Base-by-base conservation (phyloP, 2,329 filamentous ascomycete species). In the Apiospora aurea region DNA sequence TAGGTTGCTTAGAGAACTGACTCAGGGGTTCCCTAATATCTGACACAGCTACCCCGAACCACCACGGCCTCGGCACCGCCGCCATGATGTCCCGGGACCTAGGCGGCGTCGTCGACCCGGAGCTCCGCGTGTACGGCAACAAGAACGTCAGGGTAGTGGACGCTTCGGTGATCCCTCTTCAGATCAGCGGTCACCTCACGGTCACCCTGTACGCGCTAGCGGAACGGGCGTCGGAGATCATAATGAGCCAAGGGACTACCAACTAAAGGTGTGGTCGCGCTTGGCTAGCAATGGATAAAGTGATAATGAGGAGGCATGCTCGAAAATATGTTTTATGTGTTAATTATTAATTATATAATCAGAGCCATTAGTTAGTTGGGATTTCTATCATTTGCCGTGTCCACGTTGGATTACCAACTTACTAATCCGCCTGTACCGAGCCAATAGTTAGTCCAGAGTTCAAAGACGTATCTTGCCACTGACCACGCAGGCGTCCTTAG, bases 121-220 rank as follows among this genome's bases (percentile, higher is more conserved):
- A 74, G 47, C 80, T 89, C 2, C 84, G 82, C 72, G 87, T 89
- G 1, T 85, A 88, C 72, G 87, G 86, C 1, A 81, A 88, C 46
- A 81, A 82, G 68, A 85, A 85, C 47, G 81, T 88, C 4, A 81
- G 86, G 14, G 83, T 88, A 0, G 83, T 85, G 3, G 87, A 89
- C 75, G 86, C 85, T 0, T 85, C 83, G 1, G 77, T 87, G 18
- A 77, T 88, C 46, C 86, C 86, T 2, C 80, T 86, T 82, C 87
- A 81, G 81, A 83, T 74, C 79, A 87, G 79, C 83, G 85, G 76
- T 1, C 82, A 87, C 24, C 85, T 87, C 46, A 86, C 87, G 68
- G 85, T 86, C 69, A 84, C 84, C 0, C 82, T 89, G 8, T 89
- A 89, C 73, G 87, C 86, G 76, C 78, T 88, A 69, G 87, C 82